These are phyloP conservation scores for Cucurbitaria berberidis DNA, from an alignment of 2,329 filamentous ascomycete genomes.

Conservation along the genomic window DNA sequence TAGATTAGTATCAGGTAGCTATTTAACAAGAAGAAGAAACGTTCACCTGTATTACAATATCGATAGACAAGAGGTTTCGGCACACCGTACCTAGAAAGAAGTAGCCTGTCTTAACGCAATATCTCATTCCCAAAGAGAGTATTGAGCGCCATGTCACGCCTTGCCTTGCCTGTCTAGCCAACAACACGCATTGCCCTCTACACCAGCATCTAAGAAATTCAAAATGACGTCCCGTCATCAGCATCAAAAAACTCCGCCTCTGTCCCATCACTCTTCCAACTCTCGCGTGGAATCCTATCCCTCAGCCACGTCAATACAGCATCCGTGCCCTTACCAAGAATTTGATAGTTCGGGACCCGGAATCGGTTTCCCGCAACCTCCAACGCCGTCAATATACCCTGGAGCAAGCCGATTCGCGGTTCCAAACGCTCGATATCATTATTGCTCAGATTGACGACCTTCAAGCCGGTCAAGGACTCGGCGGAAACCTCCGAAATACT, in stretches of 20 bases:
- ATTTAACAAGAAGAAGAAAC: too few relatives aligned
- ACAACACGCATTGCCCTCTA: background rate
- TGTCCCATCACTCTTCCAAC: conserved; percentile 28
- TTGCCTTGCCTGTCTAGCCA: background rate
- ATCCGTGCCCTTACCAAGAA: conserved; percentile 87
- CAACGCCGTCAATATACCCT: conserved; percentile 68
- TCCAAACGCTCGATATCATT: conserved; percentile 87
- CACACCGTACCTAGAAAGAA: too few relatives aligned
- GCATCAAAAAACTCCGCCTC: conserved; percentile 35
- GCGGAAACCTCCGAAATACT: conserved; percentile 75
- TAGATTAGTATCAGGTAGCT: too few relatives aligned
- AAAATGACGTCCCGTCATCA: conserved; percentile 19
- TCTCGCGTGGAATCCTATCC: conserved; percentile 68
- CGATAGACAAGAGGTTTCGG: too few relatives aligned
- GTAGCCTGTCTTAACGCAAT: too few relatives aligned
- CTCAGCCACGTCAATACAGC: conserved; percentile 81
- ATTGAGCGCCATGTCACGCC: too few relatives aligned
- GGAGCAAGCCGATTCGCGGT: conserved; percentile 78
- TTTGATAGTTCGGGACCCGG: conserved; percentile 81
- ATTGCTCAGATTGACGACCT: conserved; percentile 78
- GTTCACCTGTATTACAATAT: too few relatives aligned
- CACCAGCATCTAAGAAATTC: background rate
- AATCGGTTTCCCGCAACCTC: conserved; percentile 88
- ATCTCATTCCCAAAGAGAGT: too few relatives aligned
- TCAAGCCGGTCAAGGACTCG: conserved; percentile 74